Evolutionary conservation across 1,284 basidiomycete species (phyloP).

Genomic region (Ganoderma sp.): DNA sequence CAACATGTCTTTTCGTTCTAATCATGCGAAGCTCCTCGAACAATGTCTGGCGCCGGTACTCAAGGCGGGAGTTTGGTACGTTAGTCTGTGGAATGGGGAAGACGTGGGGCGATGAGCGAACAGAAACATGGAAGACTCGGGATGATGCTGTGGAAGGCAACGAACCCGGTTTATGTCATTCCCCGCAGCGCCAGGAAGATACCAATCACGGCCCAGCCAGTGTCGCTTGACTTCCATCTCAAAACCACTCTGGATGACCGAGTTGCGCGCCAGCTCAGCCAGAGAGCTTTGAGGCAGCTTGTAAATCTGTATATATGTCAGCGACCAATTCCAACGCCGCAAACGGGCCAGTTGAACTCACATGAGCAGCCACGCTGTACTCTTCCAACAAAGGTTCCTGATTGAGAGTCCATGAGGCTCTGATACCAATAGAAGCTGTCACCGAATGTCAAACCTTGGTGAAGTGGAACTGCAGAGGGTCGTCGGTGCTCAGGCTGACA

Average conservation of each 20-base stretch:
- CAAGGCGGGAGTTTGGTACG: slow-evolving; percentile 89
- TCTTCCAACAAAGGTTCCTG: slow-evolving; percentile 96
- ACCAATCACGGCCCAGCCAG: slow-evolving; percentile 94
- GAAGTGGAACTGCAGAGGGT: slow-evolving; percentile 95
- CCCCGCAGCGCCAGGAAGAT: slow-evolving; percentile 84
- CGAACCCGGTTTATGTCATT: slow-evolving; percentile 91
- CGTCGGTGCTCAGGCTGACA: slow-evolving; percentile 96
- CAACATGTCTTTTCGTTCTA: slow-evolving; percentile 28
- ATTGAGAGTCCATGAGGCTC: background rate
- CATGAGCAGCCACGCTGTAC: slow-evolving; percentile 97
- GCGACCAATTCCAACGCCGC: background rate
- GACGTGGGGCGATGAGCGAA: slow-evolving; percentile 26
- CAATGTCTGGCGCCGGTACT: slow-evolving; percentile 89
- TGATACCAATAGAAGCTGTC: background rate
- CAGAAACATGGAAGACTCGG: slow-evolving; percentile 18
- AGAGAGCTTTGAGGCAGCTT: slow-evolving; percentile 87
- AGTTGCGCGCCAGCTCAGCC: slow-evolving; percentile 94
- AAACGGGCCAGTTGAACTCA: slow-evolving; percentile 44
- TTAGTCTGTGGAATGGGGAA: slow-evolving; percentile 75
- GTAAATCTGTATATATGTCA: slow-evolving; percentile 67
- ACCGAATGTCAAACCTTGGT: slow-evolving; percentile 72
- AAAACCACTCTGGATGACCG: slow-evolving; percentile 95
- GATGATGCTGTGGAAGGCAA: slow-evolving; percentile 7
- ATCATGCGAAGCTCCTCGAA: slow-evolving; percentile 86
- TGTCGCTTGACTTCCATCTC: slow-evolving; percentile 99